Evolutionary conservation across 108 stramenopile genomes (phyloP), one percentile per base, ranked within the genome.

Genomic region (Nannochloropsis gaditana): DNA sequence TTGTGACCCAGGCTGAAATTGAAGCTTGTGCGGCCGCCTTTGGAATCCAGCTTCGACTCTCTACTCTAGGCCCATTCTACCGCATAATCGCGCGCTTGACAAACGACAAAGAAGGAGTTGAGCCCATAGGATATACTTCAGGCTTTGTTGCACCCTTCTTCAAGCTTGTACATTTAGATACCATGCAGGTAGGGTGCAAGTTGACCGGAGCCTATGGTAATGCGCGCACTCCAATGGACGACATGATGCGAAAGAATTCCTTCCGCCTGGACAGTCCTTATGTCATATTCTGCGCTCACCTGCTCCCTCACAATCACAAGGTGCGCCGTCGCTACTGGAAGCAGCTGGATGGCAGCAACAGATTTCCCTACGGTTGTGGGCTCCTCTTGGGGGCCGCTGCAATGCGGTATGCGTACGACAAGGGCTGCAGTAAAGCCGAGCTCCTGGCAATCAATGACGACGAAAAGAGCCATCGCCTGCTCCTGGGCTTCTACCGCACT

Each of bases 111-210:
- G 59, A 73, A n/a, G 59, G 59, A 15, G n/a, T 15, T 73, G 59
- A 73, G 8, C 59, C 59, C 59, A 73, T 73, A n/a, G 59, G 19
- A n/a, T 73, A 73, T n/a, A 73, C 59, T 73, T 73, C 59, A 3
- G 59, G 59, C 59, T 73, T 73, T 73, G 59, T 73, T 2, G 59
- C 59, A 15, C 59, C 59, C 59, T 6, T 73, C 4, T 73, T 73
- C 59, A 73, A 73, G 4, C 59, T 73, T n/a, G 59, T 73, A n/a
- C 59, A 73, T 73, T 73, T 73, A n/a, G 59, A 73, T n/a, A 73
- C 59, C 59, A 73, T 73, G 59, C 19, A 73, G 59, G 59, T 73
- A 73, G n/a, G 19, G 59, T n/a, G 59, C 31, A 31, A 31, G 31
- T 31, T 31, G 31, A 31, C 31, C 31, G 31, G 31, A 31, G 31